These are phyloP conservation scores for Schoenoplectus tabernaemontani DNA, from an alignment of 202 grass and related monocot species.

Conservation along the genomic window DNA sequence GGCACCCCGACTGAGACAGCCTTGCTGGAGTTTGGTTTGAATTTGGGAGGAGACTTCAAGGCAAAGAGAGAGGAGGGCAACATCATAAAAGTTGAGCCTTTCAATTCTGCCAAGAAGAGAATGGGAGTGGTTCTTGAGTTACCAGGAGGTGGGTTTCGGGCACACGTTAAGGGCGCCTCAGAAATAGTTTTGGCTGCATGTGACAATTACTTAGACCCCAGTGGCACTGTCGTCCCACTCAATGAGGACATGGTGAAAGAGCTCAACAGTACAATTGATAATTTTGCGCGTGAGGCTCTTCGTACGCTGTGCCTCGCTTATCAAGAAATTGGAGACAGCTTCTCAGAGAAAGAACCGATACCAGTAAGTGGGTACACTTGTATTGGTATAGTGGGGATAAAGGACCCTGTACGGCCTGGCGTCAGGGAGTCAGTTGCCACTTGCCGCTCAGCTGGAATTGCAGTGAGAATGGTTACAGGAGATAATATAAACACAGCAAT, in stretches of 20 bases:
- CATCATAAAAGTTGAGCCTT: slow-evolving; percentile 84
- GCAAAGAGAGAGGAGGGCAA: slow-evolving; percentile 59
- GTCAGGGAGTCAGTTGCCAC: slow-evolving; percentile 93
- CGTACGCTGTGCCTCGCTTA: slow-evolving; percentile 89
- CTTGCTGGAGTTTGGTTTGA: slow-evolving; percentile 81
- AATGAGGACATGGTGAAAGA: slow-evolving; percentile 51
- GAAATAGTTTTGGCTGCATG: slow-evolving; percentile 91
- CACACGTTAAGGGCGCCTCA: slow-evolving; percentile 86
- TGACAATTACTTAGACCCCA: slow-evolving; percentile 56
- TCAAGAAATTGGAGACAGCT: slow-evolving; percentile 62
- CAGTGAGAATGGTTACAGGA: slow-evolving; percentile 95
- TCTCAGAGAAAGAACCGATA: slow-evolving; percentile 42
- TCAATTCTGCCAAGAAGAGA: slow-evolving; percentile 93
- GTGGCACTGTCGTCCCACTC: slow-evolving; percentile 44
- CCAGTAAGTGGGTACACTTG: slow-evolving; percentile 72
- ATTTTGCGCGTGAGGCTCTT: slow-evolving; percentile 83
- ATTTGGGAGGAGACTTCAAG: slow-evolving; percentile 78
- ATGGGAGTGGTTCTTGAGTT: slow-evolving; percentile 84
- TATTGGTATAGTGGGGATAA: slow-evolving; percentile 89
- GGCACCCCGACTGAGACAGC: slow-evolving; percentile 87
- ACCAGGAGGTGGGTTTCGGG: slow-evolving; percentile 53
- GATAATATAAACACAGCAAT: slow-evolving; percentile 97
- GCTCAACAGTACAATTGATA: slow-evolving; percentile 62
- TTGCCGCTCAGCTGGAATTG: slow-evolving; percentile 82
- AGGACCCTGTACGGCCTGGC: slow-evolving; percentile 89